Evolutionary conservation across 768 basidiomycete species (phyloP).

Genomic region (Floccularia luteovirens): DNA sequence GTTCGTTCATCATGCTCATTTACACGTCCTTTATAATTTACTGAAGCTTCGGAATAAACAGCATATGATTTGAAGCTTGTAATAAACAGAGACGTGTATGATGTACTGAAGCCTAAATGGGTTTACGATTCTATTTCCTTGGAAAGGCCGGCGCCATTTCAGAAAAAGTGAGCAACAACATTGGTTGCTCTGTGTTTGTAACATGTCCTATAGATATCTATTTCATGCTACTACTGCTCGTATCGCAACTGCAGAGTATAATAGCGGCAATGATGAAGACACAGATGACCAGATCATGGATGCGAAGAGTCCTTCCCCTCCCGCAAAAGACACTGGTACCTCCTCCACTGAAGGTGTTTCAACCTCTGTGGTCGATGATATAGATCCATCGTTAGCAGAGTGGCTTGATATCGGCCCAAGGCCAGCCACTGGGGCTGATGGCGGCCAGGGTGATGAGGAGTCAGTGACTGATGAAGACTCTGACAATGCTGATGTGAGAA

Average conservation of each 20-base stretch:
- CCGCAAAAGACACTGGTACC: no score
- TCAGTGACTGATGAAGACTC: slow-evolving; percentile 57
- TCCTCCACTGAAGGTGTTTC: no score
- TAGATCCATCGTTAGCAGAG: slow-evolving; percentile 44
- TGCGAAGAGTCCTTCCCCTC: no score
- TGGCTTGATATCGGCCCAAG: slow-evolving; percentile 46
- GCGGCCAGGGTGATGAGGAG: slow-evolving; percentile 27
- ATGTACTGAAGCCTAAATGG: slow-evolving; percentile 80
- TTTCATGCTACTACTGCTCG: slow-evolving; percentile 61
- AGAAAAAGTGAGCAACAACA: slow-evolving; percentile 45
- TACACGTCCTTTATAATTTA: background rate
- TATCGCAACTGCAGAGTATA: slow-evolving; percentile 43
- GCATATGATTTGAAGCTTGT: slow-evolving; percentile 67
- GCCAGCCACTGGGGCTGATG: slow-evolving; percentile 15
- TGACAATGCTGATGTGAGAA: slow-evolving; percentile 54
- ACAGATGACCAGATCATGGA: no score
- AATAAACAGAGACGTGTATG: slow-evolving; percentile 61
- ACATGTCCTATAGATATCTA: slow-evolving; percentile 49
- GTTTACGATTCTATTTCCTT: slow-evolving; percentile 67
- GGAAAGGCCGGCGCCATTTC: slow-evolving; percentile 49
- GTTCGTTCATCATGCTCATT: slow-evolving; percentile 33
- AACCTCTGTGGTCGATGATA: no score
- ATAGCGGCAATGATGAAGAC: slow-evolving; percentile 27
- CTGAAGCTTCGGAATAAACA: slow-evolving; percentile 15
- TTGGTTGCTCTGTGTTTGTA: background rate